Percentiles rank a stretch among this genome's conserved stretches.
These are phyloP conservation scores for Gossypium mustelinum DNA, from an alignment of 345 rosid genomes.

Conservation along the genomic window DNA sequence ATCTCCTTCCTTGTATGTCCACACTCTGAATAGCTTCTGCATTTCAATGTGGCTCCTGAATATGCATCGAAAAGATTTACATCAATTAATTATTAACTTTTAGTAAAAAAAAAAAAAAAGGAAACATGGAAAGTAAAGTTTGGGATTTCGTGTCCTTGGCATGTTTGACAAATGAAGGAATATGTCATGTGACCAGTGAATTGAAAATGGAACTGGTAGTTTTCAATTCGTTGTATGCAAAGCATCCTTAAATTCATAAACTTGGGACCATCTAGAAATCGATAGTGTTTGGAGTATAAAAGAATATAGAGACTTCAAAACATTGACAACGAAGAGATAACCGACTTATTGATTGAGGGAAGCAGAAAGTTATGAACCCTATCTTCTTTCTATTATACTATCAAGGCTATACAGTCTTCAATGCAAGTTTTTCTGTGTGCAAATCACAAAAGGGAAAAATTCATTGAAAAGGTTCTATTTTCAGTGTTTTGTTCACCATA, in stretches of 20 bases:
- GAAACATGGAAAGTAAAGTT: background rate
- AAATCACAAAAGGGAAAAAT: background rate
- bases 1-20: constrained; percentile 72
- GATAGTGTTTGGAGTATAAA: background rate
- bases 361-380: background rate
- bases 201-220: background rate
- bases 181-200: background rate
- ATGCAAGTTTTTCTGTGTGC: background rate
- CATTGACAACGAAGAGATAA: background rate
- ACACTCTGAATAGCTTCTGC: constrained; percentile 60
- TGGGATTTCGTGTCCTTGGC: background rate
- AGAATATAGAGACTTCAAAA: background rate
- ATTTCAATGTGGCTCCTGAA: constrained; percentile 68
- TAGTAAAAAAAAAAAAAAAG: background rate
- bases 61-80: background rate
- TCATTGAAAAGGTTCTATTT: background rate
- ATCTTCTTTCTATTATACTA: background rate
- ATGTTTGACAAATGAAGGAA: background rate
- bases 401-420: background rate
- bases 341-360: background rate
- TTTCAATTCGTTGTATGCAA: background rate
- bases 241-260: background rate
- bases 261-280: background rate
- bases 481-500: background rate
- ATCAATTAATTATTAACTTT: background rate